Conservation (phyloP, 129 eudicot species). For the Rutidosis leptorrhynchoides region DNA sequence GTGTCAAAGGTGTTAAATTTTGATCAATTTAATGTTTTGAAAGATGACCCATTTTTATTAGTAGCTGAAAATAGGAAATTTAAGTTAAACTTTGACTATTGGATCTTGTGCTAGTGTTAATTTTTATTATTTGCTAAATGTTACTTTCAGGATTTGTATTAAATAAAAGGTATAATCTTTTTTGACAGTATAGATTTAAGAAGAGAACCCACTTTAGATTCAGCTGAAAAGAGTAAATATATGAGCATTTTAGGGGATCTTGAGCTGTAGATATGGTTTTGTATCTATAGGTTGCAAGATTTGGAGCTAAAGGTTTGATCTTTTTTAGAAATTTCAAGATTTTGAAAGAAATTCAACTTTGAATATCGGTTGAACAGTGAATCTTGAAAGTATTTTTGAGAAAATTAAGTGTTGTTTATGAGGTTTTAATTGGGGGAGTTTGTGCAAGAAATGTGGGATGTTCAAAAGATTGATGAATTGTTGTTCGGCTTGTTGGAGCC, state of each 20-base stretch:
- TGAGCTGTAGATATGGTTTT: conserved; percentile 6
- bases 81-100: background rate
- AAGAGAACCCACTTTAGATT: conserved; percentile 5
- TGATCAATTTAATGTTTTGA: background rate
- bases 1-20: background rate
- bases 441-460: conserved; percentile 61
- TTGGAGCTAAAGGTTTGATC: conserved; percentile 4
- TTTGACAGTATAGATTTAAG: background rate
- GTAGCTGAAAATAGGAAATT: background rate
- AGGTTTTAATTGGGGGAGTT: conserved; percentile 22
- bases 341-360: conserved; percentile 14
- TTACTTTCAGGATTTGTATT: background rate
- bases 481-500: conserved; percentile 54
- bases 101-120: conserved; percentile 5
- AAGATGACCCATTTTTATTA: background rate
- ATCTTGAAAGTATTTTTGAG: background rate
- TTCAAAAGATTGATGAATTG: conserved; percentile 47
- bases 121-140: background rate
- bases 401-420: background rate
- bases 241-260: conserved; percentile 16
- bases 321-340: conserved; percentile 9
- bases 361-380: background rate
- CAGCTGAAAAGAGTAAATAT: conserved; percentile 4
- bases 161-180: conserved; percentile 12
- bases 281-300: conserved; percentile 10